Percentiles rank a stretch among this genome's conserved stretches.
Evolutionary conservation across 345 rosid species (phyloP).

Genomic region (Bruguiera gymnorhiza): DNA sequence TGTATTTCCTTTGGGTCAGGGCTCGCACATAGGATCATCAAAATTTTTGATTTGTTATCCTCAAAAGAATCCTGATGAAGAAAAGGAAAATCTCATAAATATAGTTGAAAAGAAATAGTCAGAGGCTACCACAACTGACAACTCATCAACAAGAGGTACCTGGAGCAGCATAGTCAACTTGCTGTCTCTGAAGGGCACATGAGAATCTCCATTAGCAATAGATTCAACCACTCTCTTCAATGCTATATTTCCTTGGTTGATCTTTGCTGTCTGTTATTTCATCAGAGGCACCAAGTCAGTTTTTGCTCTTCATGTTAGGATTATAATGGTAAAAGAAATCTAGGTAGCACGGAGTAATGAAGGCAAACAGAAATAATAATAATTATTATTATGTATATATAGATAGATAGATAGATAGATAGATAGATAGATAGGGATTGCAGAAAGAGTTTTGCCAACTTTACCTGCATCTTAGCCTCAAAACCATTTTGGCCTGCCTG

Average conservation of each 20-base stretch:
- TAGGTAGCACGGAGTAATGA: too few relatives aligned
- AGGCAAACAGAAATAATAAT: too few relatives aligned
- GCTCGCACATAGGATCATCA: slow-evolving; percentile 91
- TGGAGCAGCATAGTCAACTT: slow-evolving; percentile 93
- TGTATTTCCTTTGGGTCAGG: slow-evolving; percentile 90
- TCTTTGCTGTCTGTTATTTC: slow-evolving; percentile 79
- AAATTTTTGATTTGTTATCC: slow-evolving; percentile 86
- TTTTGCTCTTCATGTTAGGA: not conserved
- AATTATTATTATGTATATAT: too few relatives aligned
- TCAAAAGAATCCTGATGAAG: slow-evolving; percentile 84
- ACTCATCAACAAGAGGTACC: slow-evolving; percentile 31
- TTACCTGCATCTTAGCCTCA: slow-evolving; percentile 99
- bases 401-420: too few relatives aligned
- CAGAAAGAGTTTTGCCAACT: not conserved
- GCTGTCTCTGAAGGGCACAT: slow-evolving; percentile 98
- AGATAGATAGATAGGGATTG: not conserved
- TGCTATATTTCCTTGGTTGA: slow-evolving; percentile 93
- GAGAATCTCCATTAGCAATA: slow-evolving; percentile 97
- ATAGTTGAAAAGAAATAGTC: not conserved
- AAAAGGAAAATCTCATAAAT: not conserved
- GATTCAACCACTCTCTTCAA: slow-evolving; percentile 95
- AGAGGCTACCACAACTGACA: slow-evolving; percentile 7
- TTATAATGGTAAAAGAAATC: not conserved
- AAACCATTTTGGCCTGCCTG: slow-evolving; percentile 90
- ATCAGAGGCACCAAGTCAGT: slow-evolving; percentile 14